phyloP scores from a whole-genome alignment of 495 filamentous ascomycete genomes.

The Talaromyces liani region DNA sequence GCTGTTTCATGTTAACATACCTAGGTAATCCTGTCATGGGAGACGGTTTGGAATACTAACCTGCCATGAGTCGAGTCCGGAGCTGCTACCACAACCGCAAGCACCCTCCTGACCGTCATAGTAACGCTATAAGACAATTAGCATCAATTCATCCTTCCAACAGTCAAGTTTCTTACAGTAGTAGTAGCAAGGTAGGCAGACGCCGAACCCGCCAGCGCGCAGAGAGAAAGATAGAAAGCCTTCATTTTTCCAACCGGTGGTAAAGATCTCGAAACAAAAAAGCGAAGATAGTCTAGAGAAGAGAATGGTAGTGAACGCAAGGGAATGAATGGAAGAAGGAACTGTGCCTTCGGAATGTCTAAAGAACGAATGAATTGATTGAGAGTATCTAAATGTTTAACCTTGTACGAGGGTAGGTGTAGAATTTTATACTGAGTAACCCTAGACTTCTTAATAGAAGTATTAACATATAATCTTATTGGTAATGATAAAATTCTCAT shows the following conservation, averaged over 20 bases:
- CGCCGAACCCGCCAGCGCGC: conserved; percentile 7
- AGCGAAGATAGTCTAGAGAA: not conserved
- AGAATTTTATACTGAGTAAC: not conserved
- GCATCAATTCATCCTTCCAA: not conserved
- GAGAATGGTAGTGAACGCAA: not conserved
- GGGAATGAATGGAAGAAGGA: conserved; percentile 1
- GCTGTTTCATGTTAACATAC: not conserved
- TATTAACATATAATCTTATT: not conserved
- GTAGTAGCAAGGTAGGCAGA: conserved; percentile 10
- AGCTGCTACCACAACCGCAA: conserved; percentile 23
- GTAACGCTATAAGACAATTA: conserved; percentile 17
- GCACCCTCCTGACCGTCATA: conserved; percentile 26
- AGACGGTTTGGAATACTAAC: not conserved
- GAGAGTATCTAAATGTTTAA: not conserved
- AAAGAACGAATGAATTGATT: not conserved
- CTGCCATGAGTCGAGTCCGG: conserved; percentile 21
- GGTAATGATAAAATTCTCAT: not conserved
- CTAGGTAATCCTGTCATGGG: not conserved
- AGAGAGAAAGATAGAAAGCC: conserved; percentile 1
- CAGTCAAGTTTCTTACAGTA: conserved; percentile 4
- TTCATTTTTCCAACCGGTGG: conserved; percentile 5
- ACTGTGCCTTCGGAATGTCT: not conserved
- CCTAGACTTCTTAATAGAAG: not conserved
- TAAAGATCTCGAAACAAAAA: not conserved
- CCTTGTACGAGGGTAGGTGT: not conserved